These are phyloP conservation scores for Metschnikowia lochheadii DNA, from an alignment of 805 yeast genomes.

Conservation along the genomic window DNA sequence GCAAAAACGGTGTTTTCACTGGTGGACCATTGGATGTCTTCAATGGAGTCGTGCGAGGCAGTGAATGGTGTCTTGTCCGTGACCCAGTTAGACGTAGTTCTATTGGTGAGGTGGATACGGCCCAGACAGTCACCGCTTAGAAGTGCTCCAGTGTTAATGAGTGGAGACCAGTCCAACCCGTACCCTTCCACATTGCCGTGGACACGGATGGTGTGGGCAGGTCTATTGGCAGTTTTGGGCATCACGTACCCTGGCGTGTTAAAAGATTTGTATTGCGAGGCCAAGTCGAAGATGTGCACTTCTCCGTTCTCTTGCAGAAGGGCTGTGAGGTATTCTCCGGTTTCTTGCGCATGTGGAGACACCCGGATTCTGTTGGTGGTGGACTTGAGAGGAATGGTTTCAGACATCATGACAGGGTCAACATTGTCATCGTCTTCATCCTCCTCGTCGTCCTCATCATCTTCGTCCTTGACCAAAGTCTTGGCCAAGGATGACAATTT, in stretches of 20 bases:
- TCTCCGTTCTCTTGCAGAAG: constrained; percentile 89
- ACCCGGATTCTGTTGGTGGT: constrained; percentile 89
- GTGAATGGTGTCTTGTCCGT: constrained; percentile 81
- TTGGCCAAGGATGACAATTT: constrained; percentile 78
- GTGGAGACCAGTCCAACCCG: constrained; percentile 95
- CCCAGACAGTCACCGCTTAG: constrained; percentile 90
- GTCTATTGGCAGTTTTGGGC: constrained; percentile 73
- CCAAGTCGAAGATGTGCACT: constrained; percentile 76
- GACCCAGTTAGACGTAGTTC: constrained; percentile 75
- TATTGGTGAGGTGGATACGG: constrained; percentile 68
- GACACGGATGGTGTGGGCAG: constrained; percentile 71
- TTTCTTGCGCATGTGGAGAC: constrained; percentile 66
- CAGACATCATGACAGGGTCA: constrained; percentile 87
- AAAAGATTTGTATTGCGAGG: constrained; percentile 75
- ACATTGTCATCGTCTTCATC: constrained; percentile 62
- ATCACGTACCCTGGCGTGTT: constrained; percentile 83
- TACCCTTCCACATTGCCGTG: constrained; percentile 98
- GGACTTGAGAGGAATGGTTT: constrained; percentile 67
- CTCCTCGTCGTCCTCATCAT: constrained; percentile 68
- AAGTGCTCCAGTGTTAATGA: constrained; percentile 71
- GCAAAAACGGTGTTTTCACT: constrained; percentile 92
- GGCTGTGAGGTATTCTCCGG: constrained; percentile 84
- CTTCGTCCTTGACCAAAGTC: constrained; percentile 82
- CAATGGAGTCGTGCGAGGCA: constrained; percentile 73
- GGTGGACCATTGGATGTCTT: constrained; percentile 95